These are phyloP conservation scores for Penicillium chermesinum DNA, from an alignment of 495 filamentous ascomycete species.

Conservation along the genomic window DNA sequence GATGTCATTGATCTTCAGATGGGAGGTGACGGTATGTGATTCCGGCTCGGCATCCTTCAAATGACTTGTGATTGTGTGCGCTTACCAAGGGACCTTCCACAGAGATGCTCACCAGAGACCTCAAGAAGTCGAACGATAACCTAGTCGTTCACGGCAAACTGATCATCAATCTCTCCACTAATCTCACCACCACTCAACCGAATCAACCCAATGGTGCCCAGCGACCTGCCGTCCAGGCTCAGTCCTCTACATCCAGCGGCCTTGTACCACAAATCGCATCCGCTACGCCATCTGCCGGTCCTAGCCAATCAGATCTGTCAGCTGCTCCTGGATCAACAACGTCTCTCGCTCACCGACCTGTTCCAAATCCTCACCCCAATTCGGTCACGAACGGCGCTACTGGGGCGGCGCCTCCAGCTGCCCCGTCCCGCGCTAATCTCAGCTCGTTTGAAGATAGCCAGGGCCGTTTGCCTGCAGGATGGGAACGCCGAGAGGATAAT, in stretches of 20 bases:
- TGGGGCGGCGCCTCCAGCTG: constrained; percentile 35
- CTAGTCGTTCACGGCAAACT: constrained; percentile 96
- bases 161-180: constrained; percentile 91
- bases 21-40: constrained; percentile 79
- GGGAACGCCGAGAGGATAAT: constrained; percentile 95
- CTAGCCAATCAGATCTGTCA: constrained; percentile 28
- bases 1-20: constrained; percentile 84
- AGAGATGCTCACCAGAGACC: constrained; percentile 97
- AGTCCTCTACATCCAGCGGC: constrained; percentile 36
- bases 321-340: constrained; percentile 30
- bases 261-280: constrained; percentile 37
- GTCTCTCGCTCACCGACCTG: constrained; percentile 38
- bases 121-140: constrained; percentile 98
- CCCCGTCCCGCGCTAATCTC: constrained; percentile 50
- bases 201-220: constrained; percentile 38
- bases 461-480: constrained; percentile 85
- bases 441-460: constrained; percentile 95
- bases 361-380: constrained; percentile 31
- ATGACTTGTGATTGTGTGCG: background rate
- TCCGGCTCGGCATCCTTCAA: background rate
- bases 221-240: constrained; percentile 30
- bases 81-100: constrained; percentile 14
- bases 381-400: constrained; percentile 30
- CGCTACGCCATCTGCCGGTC: constrained; percentile 21
- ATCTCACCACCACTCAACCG: constrained; percentile 57